Evolutionary conservation across 345 rosid genomes (phyloP), one percentile per base, ranked within the genome.

Genomic region (Linum lewisii): DNA sequence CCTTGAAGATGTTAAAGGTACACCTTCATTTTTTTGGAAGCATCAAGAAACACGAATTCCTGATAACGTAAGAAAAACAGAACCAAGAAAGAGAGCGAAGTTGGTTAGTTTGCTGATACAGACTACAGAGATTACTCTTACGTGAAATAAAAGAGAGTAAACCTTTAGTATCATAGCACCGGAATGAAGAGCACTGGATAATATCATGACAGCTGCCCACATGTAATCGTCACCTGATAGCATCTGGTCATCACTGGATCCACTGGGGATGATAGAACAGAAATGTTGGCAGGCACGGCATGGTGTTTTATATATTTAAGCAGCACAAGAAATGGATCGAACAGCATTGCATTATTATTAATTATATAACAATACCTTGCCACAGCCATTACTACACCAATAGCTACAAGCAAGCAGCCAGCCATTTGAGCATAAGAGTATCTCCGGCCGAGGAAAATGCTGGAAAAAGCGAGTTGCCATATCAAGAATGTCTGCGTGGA

Each of bases 101-200:
- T 67, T 68, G 23, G 61, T 65, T n/a, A 42, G 13, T 57, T 66
- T 68, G 55, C 54, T 63, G 38, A 21, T 44, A 65, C 21, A 63
- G 36, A 1, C n/a, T 44, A 65, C 21, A 63, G 36, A 1, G 34
- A 8, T 29, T 1, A 29, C 5, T n/a, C 57, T 51, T 38, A 22
- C 55, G 45, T 32, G 18, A 65, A 51, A 16, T 26, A 10, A 62
- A 66, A 59, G 34, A 55, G 24, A 51, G 38, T 47, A 59, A 65
- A 87, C 97, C 94, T 90, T 87, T 66, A 80, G 73, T n/a, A 87
- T 77, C 67, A 94, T 82, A 37, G 94, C 88, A 61, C 83, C 83
- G 64, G 95, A 94, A 74, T 85, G 94, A 65, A 90, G 82, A 75
- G 86, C 91, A 66, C 84, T 76, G 54, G 98, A 91, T 61, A 73